phyloP scores from a whole-genome alignment of 441 rosid species.

The Biscutella auriculata region DNA sequence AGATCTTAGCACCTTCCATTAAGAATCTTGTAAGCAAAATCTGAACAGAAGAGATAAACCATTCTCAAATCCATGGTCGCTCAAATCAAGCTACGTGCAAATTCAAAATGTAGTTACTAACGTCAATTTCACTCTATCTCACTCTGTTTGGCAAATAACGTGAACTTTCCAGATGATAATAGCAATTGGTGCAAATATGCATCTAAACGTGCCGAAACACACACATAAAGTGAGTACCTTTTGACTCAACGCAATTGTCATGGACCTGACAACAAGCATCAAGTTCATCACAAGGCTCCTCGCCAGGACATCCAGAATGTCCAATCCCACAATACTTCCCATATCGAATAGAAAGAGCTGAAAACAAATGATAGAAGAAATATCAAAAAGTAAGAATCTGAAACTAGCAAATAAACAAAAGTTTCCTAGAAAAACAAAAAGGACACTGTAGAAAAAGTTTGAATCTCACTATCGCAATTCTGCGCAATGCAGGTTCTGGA shows the following conservation, averaged over 20 bases:
- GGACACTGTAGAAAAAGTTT: not conserved
- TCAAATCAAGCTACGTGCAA: not conserved
- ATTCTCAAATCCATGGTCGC: not conserved
- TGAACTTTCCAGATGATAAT: not conserved
- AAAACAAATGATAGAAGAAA: not conserved
- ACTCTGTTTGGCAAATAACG: not conserved
- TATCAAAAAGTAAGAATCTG: not conserved
- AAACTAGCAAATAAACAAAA: not conserved
- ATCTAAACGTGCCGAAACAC: no score
- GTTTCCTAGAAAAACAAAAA: not conserved
- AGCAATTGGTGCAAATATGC: no score
- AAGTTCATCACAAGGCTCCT: slow-evolving; percentile 83
- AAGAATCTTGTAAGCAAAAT: not conserved
- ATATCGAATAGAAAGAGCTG: slow-evolving; percentile 53
- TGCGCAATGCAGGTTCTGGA: slow-evolving; percentile 54
- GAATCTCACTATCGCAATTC: slow-evolving; percentile 60
- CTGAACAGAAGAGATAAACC: not conserved
- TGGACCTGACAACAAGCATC: slow-evolving; percentile 87
- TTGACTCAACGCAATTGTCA: slow-evolving; percentile 65
- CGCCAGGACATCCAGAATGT: slow-evolving; percentile 80
- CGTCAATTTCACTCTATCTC: not conserved
- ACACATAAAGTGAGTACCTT: no score
- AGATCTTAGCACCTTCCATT: not conserved
- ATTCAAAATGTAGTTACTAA: not conserved
- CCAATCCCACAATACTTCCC: slow-evolving; percentile 93